phyloP scores from a whole-genome alignment of 306 rosid genomes.

The Trichosanthes truncata region DNA sequence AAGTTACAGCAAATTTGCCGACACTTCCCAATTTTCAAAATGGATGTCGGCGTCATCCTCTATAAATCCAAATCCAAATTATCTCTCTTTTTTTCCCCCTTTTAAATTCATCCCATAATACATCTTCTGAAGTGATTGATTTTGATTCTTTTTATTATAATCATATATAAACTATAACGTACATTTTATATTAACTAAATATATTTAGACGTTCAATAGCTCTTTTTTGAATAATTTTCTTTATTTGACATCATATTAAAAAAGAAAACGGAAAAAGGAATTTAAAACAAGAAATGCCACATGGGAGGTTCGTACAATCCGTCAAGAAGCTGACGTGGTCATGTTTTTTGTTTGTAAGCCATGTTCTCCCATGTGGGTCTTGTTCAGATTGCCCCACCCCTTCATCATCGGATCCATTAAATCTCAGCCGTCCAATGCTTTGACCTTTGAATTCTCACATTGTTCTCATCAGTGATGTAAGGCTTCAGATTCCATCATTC shows the following conservation, averaged over 20 bases:
- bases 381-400: conserved; percentile 18
- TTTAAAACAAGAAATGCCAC: conserved; percentile 21
- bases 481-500: not conserved
- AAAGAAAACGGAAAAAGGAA: not conserved
- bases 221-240: not conserved
- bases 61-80: not conserved
- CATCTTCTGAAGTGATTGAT: not conserved
- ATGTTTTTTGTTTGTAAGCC: conserved; percentile 11
- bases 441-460: not conserved
- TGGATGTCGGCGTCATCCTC: conserved; percentile 1
- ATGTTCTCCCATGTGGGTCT: conserved; percentile 59
- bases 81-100: not conserved
- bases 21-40: not conserved
- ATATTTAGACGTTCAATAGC: too few species aligned
- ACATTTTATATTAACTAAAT: not conserved
- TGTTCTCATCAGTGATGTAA: not conserved
- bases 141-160: not conserved
- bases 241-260: not conserved
- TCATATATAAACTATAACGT: not conserved
- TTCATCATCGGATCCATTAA: too few species aligned
- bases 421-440: conserved; percentile 4
- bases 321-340: conserved; percentile 34
- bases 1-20: not conserved
- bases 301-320: conserved; percentile 58
- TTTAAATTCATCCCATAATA: not conserved